Conservation (phyloP, 345 rosid species). For the Hypericum perforatum region DNA sequence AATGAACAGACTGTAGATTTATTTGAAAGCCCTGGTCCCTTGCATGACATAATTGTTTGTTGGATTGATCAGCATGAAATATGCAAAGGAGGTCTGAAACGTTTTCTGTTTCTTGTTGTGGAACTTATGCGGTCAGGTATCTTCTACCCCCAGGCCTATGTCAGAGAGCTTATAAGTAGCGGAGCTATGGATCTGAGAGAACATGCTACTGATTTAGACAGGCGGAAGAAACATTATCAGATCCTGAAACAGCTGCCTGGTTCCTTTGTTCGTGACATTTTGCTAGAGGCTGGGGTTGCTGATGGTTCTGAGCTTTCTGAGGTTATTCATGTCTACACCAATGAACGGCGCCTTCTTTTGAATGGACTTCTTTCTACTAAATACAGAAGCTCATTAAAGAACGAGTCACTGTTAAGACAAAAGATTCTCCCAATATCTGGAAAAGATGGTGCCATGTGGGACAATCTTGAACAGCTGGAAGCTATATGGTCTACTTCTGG, state of each 20-base stretch:
- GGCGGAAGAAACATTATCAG: constrained; percentile 63
- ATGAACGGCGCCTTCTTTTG: constrained; percentile 76
- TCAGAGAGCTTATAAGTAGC: constrained; percentile 80
- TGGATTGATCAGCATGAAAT: constrained; percentile 98
- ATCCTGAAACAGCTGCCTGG: constrained; percentile 84
- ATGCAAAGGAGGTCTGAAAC: constrained; percentile 61
- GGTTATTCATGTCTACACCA: constrained; percentile 56
- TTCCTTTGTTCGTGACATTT: constrained; percentile 39
- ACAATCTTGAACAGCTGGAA: constrained; percentile 34
- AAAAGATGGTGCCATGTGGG: constrained; percentile 17
- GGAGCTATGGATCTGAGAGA: constrained; percentile 61
- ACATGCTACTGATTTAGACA: constrained; percentile 37
- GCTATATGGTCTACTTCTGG: constrained; percentile 18
- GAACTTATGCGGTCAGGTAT: constrained; percentile 81
- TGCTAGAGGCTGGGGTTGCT: constrained; percentile 57
- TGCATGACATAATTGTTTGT: constrained; percentile 89
- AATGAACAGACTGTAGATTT: constrained; percentile 28
- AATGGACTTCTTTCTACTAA: constrained; percentile 29
- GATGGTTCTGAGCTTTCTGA: constrained; percentile 55
- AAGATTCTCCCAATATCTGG: constrained; percentile 6
- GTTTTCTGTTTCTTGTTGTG: constrained; percentile 57
- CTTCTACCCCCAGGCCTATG: constrained; percentile 84
- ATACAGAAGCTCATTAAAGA: constrained; percentile 7
- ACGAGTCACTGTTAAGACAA: constrained; percentile 7
- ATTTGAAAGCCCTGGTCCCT: constrained; percentile 84